phyloP scores from a whole-genome alignment of 2,329 filamentous ascomycete species.

The Podosphaera xanthii region DNA sequence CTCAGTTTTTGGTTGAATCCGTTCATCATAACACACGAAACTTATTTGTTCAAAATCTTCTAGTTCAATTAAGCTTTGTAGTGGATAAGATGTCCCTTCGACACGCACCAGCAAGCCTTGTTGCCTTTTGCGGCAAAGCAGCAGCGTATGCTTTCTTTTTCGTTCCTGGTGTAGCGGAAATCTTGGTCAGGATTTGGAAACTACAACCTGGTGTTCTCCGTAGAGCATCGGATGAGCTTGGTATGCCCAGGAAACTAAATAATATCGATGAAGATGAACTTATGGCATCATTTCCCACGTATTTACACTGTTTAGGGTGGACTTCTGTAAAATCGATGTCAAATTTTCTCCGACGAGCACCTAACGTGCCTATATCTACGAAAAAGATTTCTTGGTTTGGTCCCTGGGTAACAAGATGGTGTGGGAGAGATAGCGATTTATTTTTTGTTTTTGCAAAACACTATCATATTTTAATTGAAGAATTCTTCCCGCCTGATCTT shows the following conservation, averaged over 20 bases:
- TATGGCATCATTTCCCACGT: slow-evolving; percentile 18
- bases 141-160: slow-evolving; percentile 56
- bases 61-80: slow-evolving; percentile 47
- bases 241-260: slow-evolving; percentile 29
- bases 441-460: slow-evolving; percentile 54
- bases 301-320: slow-evolving; percentile 37
- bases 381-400: slow-evolving; percentile 43
- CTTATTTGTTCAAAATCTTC: slow-evolving; percentile 44
- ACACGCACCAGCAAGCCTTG: slow-evolving; percentile 29
- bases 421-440: slow-evolving; percentile 48
- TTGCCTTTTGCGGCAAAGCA: slow-evolving; percentile 50
- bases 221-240: slow-evolving; percentile 36
- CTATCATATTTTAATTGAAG: slow-evolving; percentile 41
- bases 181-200: slow-evolving; percentile 43
- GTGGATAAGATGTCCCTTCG: slow-evolving; percentile 50
- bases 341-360: slow-evolving; percentile 30
- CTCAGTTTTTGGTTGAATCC: slow-evolving; percentile 43
- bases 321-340: slow-evolving; percentile 31
- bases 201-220: slow-evolving; percentile 33
- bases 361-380: slow-evolving; percentile 31
- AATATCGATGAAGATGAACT: slow-evolving; percentile 19
- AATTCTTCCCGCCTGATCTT: slow-evolving; percentile 28
- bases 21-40: slow-evolving; percentile 51
- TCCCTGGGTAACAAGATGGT: slow-evolving; percentile 47
- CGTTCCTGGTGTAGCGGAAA: slow-evolving; percentile 46